A percentile compares a stretch with the other conserved stretches of the same genome.
These are phyloP conservation scores for Eutrema heterophyllum DNA, from an alignment of 345 rosid species.

Conservation along the genomic window DNA sequence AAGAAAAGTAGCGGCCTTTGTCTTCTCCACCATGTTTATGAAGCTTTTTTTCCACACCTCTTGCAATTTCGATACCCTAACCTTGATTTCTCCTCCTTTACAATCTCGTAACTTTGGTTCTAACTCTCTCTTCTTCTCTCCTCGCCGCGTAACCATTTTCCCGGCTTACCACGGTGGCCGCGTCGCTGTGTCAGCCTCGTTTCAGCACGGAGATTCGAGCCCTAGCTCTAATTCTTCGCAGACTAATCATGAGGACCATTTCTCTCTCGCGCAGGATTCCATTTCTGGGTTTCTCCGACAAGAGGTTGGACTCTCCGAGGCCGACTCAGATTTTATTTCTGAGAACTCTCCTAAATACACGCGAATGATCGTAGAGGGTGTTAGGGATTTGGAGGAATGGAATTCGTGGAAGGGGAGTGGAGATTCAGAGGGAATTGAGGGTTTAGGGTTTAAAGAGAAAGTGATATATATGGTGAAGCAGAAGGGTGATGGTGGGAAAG, in stretches of 20 bases:
- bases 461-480: constrained; percentile 60
- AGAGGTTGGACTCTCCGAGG: constrained; percentile 44
- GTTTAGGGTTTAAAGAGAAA: constrained; percentile 58
- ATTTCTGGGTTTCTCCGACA: constrained; percentile 45
- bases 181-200: constrained; percentile 12
- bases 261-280: constrained; percentile 44
- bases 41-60: constrained; percentile 3
- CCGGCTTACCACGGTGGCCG: constrained; percentile 7
- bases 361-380: constrained; percentile 39
- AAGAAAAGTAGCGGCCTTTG: constrained; percentile 6
- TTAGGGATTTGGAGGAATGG: constrained; percentile 77
- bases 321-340: constrained; percentile 48
- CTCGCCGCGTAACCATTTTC: constrained; percentile 18
- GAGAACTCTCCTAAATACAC: constrained; percentile 13
- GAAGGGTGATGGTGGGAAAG: constrained; percentile 74
- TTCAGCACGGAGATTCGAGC: constrained; percentile 11
- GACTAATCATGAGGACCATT: constrained; percentile 19
- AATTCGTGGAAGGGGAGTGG: constrained; percentile 39
- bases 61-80: constrained; percentile 2
- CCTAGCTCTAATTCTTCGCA: background rate
- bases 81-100: constrained; percentile 4
- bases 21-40: constrained; percentile 20
- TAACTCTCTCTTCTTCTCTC: constrained; percentile 9
- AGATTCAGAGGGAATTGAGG: constrained; percentile 19
- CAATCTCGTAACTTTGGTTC: background rate